Evolutionary conservation across 1,284 basidiomycete genomes (phyloP).

Genomic region (Meira nashicola): DNA sequence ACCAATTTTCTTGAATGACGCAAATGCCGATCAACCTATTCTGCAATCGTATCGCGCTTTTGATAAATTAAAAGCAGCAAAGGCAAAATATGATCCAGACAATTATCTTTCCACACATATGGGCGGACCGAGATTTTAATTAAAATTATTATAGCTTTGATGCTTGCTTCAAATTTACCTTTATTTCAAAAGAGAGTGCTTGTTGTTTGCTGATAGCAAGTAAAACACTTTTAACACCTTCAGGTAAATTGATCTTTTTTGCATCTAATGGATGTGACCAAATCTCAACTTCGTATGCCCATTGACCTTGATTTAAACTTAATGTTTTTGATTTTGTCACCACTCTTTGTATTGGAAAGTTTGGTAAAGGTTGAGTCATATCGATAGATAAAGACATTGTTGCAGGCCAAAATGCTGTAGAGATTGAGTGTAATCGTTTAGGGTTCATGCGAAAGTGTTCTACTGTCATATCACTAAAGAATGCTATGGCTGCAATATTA

Average conservation of each 20-base stretch:
- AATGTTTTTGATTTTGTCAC: not conserved
- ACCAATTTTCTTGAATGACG: conserved; percentile 37
- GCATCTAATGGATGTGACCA: not conserved
- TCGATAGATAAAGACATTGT: not conserved
- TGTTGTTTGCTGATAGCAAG: not conserved
- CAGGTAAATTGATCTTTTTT: not conserved
- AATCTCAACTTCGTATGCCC: not conserved
- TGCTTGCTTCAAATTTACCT: no score
- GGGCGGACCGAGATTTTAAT: not conserved
- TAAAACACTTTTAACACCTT: not conserved
- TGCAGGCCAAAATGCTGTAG: not conserved
- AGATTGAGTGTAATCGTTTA: not conserved
- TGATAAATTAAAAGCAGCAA: conserved; percentile 15
- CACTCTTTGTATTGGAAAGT: not conserved
- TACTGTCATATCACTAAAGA: not conserved
- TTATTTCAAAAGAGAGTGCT: no score
- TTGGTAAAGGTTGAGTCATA: not conserved
- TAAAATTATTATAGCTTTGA: no score
- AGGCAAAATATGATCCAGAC: conserved; percentile 22
- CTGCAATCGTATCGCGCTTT: conserved; percentile 24
- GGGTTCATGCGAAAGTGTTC: no score
- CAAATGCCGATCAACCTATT: conserved; percentile 19
- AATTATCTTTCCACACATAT: conserved; percentile 4
- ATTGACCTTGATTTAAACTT: not conserved
- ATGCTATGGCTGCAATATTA: not conserved